phyloP scores from a whole-genome alignment of 108 stramenopile species.

The Pseudonitzschia delicatissima region DNA sequence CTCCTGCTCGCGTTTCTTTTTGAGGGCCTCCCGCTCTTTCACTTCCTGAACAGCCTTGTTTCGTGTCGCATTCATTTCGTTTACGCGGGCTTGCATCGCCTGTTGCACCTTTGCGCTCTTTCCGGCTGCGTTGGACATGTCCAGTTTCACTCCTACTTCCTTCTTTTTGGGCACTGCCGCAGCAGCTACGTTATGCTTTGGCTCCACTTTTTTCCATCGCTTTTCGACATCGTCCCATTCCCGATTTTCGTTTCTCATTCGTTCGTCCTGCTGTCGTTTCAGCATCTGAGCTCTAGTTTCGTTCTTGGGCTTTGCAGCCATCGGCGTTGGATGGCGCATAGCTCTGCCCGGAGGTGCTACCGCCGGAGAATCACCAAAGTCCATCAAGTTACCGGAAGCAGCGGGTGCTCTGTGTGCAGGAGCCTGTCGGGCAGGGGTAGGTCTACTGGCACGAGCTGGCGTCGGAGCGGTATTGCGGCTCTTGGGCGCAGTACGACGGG shows the following conservation, averaged over 20 bases:
- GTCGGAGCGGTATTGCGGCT: slow-evolving; percentile 6
- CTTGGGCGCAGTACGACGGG: slow-evolving; percentile 8
- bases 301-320: slow-evolving; percentile 46
- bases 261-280: slow-evolving; percentile 69
- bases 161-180: slow-evolving; percentile 27
- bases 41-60: slow-evolving; percentile 72
- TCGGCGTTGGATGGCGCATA: slow-evolving; percentile 58
- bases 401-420: slow-evolving; percentile 16
- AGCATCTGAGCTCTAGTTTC: slow-evolving; percentile 75
- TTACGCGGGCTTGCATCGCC: slow-evolving; percentile 72
- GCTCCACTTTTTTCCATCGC: slow-evolving; percentile 83
- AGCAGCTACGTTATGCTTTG: slow-evolving; percentile 42
- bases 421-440: slow-evolving; percentile 1
- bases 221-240: slow-evolving; percentile 91
- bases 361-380: slow-evolving; percentile 54
- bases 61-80: slow-evolving; percentile 70
- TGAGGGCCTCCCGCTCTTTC: slow-evolving; percentile 59
- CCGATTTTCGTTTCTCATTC: slow-evolving; percentile 44
- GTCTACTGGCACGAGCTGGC: not conserved
- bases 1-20: slow-evolving; percentile 60
- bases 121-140: slow-evolving; percentile 60
- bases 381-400: slow-evolving; percentile 55
- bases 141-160: slow-evolving; percentile 67
- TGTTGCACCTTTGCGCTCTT: slow-evolving; percentile 64
- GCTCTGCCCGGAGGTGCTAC: slow-evolving; percentile 18